Conservation (phyloP, 345 rosid genomes). For the Passiflora organensis region DNA sequence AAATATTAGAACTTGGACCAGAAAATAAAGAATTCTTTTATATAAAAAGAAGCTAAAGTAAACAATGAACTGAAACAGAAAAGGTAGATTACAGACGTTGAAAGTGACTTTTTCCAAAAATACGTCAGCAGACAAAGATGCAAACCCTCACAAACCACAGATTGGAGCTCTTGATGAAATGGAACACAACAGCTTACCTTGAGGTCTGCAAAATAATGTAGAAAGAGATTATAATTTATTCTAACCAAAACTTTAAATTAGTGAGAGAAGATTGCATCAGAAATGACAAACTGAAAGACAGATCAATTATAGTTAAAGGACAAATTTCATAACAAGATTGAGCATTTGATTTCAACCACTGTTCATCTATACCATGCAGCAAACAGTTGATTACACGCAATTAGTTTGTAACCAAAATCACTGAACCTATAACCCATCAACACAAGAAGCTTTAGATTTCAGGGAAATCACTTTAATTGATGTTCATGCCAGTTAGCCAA, state of each 20-base stretch:
- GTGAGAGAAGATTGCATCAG: background rate
- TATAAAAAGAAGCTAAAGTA: background rate
- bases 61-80: background rate
- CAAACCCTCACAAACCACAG: constrained; percentile 14
- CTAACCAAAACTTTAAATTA: background rate
- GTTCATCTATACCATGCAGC: too few relatives aligned
- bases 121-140: constrained; percentile 10
- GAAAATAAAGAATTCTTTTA: background rate
- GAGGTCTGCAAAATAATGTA: constrained; percentile 66
- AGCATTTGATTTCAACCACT: too few relatives aligned
- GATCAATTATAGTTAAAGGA: too few relatives aligned
- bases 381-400: too few relatives aligned
- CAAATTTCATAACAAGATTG: too few relatives aligned
- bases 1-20: too few relatives aligned
- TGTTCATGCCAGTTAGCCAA: too few relatives aligned
- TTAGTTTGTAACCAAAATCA: too few relatives aligned
- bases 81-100: background rate
- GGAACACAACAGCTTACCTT: constrained; percentile 60
- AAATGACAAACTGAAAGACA: too few relatives aligned
- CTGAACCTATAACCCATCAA: too few relatives aligned
- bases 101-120: background rate
- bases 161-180: constrained; percentile 18
- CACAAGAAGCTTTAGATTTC: too few relatives aligned
- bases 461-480: too few relatives aligned
- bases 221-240: constrained; percentile 10